Percentiles rank a stretch among this genome's conserved stretches.
phyloP scores from a whole-genome alignment of 495 filamentous ascomycete species.

The Aspergillus sclerotioniger region DNA sequence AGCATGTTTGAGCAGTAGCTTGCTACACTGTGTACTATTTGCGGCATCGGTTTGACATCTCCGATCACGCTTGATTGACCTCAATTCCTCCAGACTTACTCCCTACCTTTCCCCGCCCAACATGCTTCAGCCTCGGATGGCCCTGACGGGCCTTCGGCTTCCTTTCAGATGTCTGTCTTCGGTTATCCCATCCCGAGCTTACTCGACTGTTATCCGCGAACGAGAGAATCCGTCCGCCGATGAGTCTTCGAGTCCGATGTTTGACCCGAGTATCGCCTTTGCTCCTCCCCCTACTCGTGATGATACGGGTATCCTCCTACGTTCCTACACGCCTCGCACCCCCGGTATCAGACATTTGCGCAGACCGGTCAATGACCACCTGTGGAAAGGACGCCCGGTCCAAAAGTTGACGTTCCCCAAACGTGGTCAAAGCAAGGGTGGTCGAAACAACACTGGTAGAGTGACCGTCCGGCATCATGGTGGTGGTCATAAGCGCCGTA shows the following conservation, averaged over 20 bases:
- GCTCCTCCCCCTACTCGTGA: constrained; percentile 46
- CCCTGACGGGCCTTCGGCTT: constrained; percentile 49
- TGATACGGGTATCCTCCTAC: constrained; percentile 46
- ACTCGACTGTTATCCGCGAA: constrained; percentile 52
- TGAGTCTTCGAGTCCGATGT: constrained; percentile 28
- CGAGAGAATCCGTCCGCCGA: constrained; percentile 31
- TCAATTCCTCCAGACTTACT: not conserved
- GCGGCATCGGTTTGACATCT: constrained; percentile 3
- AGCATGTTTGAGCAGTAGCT: constrained; percentile 17
- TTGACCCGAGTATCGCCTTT: constrained; percentile 41
- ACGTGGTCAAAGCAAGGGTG: constrained; percentile 87
- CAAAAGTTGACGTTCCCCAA: constrained; percentile 82
- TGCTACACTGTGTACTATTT: not conserved
- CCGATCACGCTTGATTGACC: constrained; percentile 14
- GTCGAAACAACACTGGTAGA: constrained; percentile 80
- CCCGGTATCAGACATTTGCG: constrained; percentile 90
- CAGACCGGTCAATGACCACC: constrained; percentile 89
- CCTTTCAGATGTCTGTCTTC: constrained; percentile 45
- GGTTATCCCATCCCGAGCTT: constrained; percentile 42
- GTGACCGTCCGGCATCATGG: constrained; percentile 89
- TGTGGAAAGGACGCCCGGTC: constrained; percentile 89
- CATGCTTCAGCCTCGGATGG: constrained; percentile 68
- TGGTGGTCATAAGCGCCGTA: constrained; percentile 85
- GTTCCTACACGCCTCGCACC: constrained; percentile 91
- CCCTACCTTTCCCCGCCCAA: constrained; percentile 15